Percentiles rank a stretch among this genome's conserved stretches.
phyloP scores from a whole-genome alignment of 257 asterid genomes.

The Sherardia arvensis region DNA sequence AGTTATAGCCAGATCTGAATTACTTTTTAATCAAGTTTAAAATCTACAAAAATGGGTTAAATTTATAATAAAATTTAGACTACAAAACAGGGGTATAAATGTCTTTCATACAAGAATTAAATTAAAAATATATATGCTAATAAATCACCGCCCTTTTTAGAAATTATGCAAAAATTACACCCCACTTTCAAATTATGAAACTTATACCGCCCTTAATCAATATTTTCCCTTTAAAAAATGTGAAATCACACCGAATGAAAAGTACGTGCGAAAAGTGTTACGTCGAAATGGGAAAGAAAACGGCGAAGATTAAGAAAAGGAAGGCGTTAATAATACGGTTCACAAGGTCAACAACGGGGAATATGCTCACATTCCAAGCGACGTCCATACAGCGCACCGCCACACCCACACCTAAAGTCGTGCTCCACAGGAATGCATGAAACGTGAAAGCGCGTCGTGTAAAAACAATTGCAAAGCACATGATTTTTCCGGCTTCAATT shows the following conservation, averaged over 20 bases:
- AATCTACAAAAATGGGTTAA: too few species aligned
- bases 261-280: background rate
- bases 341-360: background rate
- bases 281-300: background rate
- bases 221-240: too few species aligned
- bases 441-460: conserved; percentile 17
- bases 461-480: background rate
- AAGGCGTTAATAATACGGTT: background rate
- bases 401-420: conserved; percentile 7
- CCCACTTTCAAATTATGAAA: too few species aligned
- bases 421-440: conserved; percentile 6
- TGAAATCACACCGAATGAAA: background rate
- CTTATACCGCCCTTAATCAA: too few species aligned
- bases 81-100: too few species aligned
- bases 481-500: background rate
- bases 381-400: conserved; percentile 2
- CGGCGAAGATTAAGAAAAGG: background rate
- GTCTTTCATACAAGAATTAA: too few species aligned
- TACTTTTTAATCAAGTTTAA: too few species aligned
- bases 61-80: too few species aligned
- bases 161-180: too few species aligned
- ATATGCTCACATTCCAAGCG: background rate
- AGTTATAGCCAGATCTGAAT: too few species aligned
- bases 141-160: too few species aligned
- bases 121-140: too few species aligned